Base-by-base conservation (phyloP, 768 basidiomycete genomes). In the Suillus brevipes region DNA sequence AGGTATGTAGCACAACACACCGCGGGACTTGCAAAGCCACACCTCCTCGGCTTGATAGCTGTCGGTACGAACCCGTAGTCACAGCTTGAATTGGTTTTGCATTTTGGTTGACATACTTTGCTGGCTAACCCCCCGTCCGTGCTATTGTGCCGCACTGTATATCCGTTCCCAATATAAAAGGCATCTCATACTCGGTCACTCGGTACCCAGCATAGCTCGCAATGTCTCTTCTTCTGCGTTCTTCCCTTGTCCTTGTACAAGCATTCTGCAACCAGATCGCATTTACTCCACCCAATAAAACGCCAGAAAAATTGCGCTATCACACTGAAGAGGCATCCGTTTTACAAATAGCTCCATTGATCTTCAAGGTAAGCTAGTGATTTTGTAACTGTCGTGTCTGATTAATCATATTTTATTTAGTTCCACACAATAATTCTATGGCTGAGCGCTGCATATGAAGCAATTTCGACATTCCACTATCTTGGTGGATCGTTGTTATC, bases 251-350 rank as follows among this genome's bases (percentile, higher is more conserved):
- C 67, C 68, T 79, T 42, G 64, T 83, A 42, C 86, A 87, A 66
- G 83, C 85, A 2, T 57, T 81, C 34, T 79, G 77, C 70, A 85
- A 87, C 68, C 82, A 85, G 43, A 67, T 80, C 0, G 87, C 85
- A 0, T 84, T 79, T 67, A 84, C 83, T 0, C 85, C 87, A 0
- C 87, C 87, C 2, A 85, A 87, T 70, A 84, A 84, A 12, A 84
- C 85, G 0, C 81, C 79, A 0, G 64, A 71, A 40, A 85, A 85
- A 62, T 78, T 77, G 10, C 77, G 86, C 6, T 88, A 86, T 69
- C 82, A 86, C 71, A 85, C 82, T 0, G 77, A 84, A 20, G 82
- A 84, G 71, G 74, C 82, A 43, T 82, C 79, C 68, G 77, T 85
- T 50, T 77, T 88, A 43, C 84, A 84, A 62, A 83, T 87, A 36